Evolutionary conservation across 2,329 filamentous ascomycete species (phyloP), one percentile per base, ranked within the genome.

Genomic region (Beauveria caledonica): DNA sequence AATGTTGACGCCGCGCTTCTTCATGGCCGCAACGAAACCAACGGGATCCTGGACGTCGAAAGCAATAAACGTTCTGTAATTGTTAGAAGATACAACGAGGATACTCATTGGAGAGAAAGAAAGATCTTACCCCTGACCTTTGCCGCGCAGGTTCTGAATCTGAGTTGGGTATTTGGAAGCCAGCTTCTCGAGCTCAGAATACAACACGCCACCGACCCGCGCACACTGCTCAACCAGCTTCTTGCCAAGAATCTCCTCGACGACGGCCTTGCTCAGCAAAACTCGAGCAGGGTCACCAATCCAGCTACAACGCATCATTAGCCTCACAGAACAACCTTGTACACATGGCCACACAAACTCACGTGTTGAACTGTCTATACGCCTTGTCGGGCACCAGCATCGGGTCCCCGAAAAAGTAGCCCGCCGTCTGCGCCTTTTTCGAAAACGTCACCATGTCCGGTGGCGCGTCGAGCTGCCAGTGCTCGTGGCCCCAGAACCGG

Each of bases 401-500:
- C n/a, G 82, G 79, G 78, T 92, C 86, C 48, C 87, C 87, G 70
- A 84, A 93, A 78, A 89, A 93, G 78, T 91, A 93, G 3, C 89
- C 89, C 13, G 89, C 89, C 17, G 89, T 88, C 76, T 93, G 89
- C 2, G 89, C 89, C 77, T 93, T 93, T 81, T 93, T 93, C 66
- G 84, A 88, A 78, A 93, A 93, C 29, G 89, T 92, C n/a, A 93
- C 89, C 76, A 93, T 92, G 71, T 93, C 89, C 1, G 89, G 89
- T 23, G 89, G 87, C 11, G 83, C 77, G 45, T 77, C 68, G 48
- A 92, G 78, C 69, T 87, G 82, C 89, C 89, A 93, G 81, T 92
- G 89, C 66, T 92, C 88, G 73, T 93, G 89, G 15, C 88, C 89
- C 89, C 89, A 93, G 82, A 92, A 92, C 69, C 89, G 90, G 62